Conservation (phyloP, 495 filamentous ascomycete genomes). For the Letharia lupina region DNA sequence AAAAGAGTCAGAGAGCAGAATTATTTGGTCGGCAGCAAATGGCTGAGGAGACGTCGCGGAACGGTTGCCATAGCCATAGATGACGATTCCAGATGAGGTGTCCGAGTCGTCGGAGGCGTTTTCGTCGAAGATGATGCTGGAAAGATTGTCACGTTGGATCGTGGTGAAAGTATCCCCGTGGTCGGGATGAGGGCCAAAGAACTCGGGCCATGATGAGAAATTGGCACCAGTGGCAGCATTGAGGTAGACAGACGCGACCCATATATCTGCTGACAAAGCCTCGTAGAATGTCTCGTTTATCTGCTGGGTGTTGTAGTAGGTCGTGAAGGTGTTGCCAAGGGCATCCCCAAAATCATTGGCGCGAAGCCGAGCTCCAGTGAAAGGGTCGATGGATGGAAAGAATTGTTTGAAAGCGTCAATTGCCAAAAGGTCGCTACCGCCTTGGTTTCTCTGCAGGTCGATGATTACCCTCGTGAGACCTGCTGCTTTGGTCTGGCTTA, state of each 20-base stretch:
- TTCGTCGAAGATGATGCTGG: constrained; percentile 37
- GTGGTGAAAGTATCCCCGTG: constrained; percentile 41
- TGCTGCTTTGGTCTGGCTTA: constrained; percentile 30
- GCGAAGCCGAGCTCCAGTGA: constrained; percentile 38
- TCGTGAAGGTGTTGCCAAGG: constrained; percentile 37
- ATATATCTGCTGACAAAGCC: constrained; percentile 30
- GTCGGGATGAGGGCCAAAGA: constrained; percentile 39
- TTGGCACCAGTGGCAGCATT: constrained; percentile 37
- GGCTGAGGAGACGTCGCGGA: constrained; percentile 29
- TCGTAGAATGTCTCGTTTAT: constrained; percentile 21
- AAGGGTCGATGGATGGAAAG: constrained; percentile 41
- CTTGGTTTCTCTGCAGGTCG: constrained; percentile 43
- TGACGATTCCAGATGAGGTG: constrained; percentile 29
- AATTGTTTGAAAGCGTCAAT: constrained; percentile 42
- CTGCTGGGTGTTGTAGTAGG: constrained; percentile 27
- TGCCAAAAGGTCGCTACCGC: constrained; percentile 36
- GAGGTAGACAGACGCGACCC: constrained; percentile 35
- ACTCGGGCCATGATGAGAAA: constrained; percentile 48
- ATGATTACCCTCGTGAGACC: constrained; percentile 41
- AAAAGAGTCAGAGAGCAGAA: constrained; percentile 41
- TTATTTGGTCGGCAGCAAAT: constrained; percentile 44
- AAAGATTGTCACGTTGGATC: constrained; percentile 41
- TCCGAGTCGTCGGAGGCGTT: constrained; percentile 10
- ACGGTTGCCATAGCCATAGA: constrained; percentile 31
- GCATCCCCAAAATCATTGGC: constrained; percentile 35